These are phyloP conservation scores for Sclerotinia borealis DNA, from an alignment of 2,329 filamentous ascomycete species.

Conservation along the genomic window DNA sequence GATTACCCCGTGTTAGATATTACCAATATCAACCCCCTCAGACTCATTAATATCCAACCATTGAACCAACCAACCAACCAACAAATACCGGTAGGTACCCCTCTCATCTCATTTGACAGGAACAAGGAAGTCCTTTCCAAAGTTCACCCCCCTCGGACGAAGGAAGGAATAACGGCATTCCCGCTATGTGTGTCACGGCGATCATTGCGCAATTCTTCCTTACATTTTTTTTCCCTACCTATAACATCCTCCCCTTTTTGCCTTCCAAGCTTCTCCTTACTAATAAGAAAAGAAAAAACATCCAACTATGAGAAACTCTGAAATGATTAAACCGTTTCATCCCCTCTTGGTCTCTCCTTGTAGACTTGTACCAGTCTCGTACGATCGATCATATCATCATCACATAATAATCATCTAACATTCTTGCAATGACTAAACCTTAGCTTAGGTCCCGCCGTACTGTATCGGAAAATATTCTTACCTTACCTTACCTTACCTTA, in stretches of 20 bases:
- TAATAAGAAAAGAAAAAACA: too few species aligned
- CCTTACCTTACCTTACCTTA: too few species aligned
- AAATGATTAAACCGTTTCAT: neutral
- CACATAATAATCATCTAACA: neutral
- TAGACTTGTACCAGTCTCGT: neutral
- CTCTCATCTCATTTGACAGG: neutral
- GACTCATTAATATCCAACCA: neutral
- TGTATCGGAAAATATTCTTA: neutral
- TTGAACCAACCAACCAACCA: neutral
- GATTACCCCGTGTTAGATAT: neutral
- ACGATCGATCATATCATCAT: too few species aligned
- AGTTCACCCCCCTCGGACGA: neutral
- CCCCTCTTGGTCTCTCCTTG: neutral
- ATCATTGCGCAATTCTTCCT: constrained; percentile 10
- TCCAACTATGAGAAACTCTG: neutral
- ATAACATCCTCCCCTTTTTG: neutral
- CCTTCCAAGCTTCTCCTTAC: neutral
- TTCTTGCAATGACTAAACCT: neutral
- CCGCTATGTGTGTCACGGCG: neutral
- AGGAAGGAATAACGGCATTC: neutral
- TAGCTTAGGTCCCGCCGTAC: neutral
- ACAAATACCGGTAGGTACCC: too few species aligned
- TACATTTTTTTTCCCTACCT: neutral
- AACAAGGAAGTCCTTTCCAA: neutral
- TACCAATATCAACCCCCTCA: neutral